These are phyloP conservation scores for Fusarium austroafricanum DNA, from an alignment of 2,329 filamentous ascomycete species.

Conservation along the genomic window DNA sequence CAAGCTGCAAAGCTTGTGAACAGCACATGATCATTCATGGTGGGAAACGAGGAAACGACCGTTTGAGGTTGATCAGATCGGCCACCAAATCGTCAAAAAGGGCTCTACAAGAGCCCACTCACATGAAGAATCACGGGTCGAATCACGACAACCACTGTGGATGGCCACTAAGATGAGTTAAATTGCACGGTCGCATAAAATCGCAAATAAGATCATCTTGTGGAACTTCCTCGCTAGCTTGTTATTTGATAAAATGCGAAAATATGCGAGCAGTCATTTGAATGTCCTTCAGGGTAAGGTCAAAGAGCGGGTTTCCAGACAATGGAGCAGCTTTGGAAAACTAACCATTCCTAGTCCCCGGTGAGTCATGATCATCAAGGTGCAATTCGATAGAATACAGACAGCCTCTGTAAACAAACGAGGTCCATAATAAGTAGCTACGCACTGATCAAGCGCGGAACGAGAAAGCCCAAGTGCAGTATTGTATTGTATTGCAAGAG, in stretches of 20 bases:
- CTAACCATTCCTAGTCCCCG: background rate
- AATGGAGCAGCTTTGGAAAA: background rate
- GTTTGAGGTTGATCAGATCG: constrained; percentile 20
- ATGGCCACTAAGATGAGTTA: constrained; percentile 17
- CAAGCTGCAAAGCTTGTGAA: constrained; percentile 28
- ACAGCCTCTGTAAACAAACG: constrained; percentile 6
- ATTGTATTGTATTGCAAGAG: constrained; percentile 7
- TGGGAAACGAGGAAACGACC: constrained; percentile 10
- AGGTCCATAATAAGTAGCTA: constrained; percentile 12
- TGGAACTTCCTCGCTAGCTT: constrained; percentile 35
- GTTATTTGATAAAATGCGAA: constrained; percentile 37
- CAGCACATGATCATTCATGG: constrained; percentile 34
- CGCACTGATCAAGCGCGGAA: constrained; percentile 5
- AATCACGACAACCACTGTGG: constrained; percentile 31
- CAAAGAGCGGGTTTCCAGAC: background rate
- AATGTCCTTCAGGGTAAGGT: constrained; percentile 1
- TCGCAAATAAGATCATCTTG: constrained; percentile 38
- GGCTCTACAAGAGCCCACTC: constrained; percentile 15
- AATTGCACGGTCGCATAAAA: constrained; percentile 33
- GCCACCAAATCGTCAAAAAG: constrained; percentile 9
- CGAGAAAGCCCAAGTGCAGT: background rate
- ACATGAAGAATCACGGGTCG: constrained; percentile 39
- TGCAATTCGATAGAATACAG: background rate
- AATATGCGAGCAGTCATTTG: constrained; percentile 10
- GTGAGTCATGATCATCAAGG: constrained; percentile 16